Evolutionary conservation across 129 eudicot species (phyloP), one percentile per base, ranked within the genome.

Genomic region (Apium graveolens): DNA sequence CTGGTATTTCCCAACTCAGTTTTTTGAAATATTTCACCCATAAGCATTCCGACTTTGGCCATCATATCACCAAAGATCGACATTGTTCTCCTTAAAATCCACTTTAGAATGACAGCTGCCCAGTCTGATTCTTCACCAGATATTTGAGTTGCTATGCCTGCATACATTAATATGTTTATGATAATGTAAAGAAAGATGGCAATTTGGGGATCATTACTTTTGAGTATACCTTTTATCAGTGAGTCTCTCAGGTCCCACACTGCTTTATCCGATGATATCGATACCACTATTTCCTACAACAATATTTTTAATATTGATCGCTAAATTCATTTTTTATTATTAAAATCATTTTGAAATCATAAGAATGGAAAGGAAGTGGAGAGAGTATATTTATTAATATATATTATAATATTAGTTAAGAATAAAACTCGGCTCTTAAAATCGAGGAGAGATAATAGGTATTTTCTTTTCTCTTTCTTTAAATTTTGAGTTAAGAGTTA

Each of bases 191-290:
- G n/a, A n/a, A n/a, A n/a, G 26, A 53, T 21, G n/a, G 7, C n/a
- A 16, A 49, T 31, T 34, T 34, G 20, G 3, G 34, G 27, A 46
- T 49, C 5, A 76, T 55, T 38, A 55, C 48, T 55, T 77, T 37
- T 11, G 55, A 34, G 38, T 55, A 70, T 78, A 87, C 97, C 88
- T 87, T 88, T 65, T 16, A 49, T 32, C 55, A 87, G 32, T 24
- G 97, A 92, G 32, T n/a, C n/a, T n/a, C n/a, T n/a, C n/a, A n/a
- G n/a, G n/a, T 85, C 79, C 96, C 97, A 92, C 69, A 92, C 89
- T 27, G 66, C 84, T 34, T 60, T 44, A 82, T 92, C 96, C 3
- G 87, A 83, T 55, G 96, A 86, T 80, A 92, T 83, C 21, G 92
- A 88, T 21, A 51, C 18, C 21, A 92, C 91, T 80, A 88, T 48